phyloP scores from a whole-genome alignment of 1,139 yeast species.

The Sugiyamaella neomexicana region DNA sequence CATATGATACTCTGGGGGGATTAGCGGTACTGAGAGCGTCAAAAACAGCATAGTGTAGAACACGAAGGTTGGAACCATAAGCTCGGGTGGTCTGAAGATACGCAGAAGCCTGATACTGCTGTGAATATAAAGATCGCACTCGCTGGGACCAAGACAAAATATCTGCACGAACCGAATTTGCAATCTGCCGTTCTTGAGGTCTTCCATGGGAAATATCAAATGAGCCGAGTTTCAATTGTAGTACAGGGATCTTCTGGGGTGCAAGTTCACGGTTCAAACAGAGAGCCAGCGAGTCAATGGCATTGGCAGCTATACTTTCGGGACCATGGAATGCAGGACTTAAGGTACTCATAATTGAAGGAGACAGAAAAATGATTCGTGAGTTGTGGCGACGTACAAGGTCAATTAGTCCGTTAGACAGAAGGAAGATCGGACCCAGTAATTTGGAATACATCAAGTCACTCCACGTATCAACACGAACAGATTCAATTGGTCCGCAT shows the following conservation, averaged over 20 bases:
- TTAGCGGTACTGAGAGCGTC: slow-evolving; percentile 37
- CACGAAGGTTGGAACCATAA: slow-evolving; percentile 39
- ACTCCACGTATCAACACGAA: slow-evolving; percentile 56
- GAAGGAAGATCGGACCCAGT: slow-evolving; percentile 51
- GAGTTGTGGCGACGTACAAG: slow-evolving; percentile 53
- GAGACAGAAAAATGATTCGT: slow-evolving; percentile 42
- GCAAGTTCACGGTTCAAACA: slow-evolving; percentile 43
- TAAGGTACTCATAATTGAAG: slow-evolving; percentile 43
- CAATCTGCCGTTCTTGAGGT: slow-evolving; percentile 36
- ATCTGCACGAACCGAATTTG: slow-evolving; percentile 42
- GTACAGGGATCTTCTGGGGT: slow-evolving; percentile 32
- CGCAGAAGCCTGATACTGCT: slow-evolving; percentile 37
- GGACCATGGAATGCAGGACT: slow-evolving; percentile 46
- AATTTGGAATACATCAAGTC: slow-evolving; percentile 50
- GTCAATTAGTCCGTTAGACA: slow-evolving; percentile 58
- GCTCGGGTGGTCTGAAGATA: slow-evolving; percentile 37
- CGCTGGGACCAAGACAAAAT: slow-evolving; percentile 45
- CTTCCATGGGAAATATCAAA: slow-evolving; percentile 40
- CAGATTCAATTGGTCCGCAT: slow-evolving; percentile 64
- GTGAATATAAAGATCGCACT: slow-evolving; percentile 41
- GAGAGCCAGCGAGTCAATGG: slow-evolving; percentile 42
- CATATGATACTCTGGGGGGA: slow-evolving; percentile 41
- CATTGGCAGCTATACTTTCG: slow-evolving; percentile 42
- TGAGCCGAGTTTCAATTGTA: slow-evolving; percentile 42
- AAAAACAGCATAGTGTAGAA: slow-evolving; percentile 40